Evolutionary conservation across 352 stramenopile species (phyloP).

Genomic region (Globisporangium emineosum): DNA sequence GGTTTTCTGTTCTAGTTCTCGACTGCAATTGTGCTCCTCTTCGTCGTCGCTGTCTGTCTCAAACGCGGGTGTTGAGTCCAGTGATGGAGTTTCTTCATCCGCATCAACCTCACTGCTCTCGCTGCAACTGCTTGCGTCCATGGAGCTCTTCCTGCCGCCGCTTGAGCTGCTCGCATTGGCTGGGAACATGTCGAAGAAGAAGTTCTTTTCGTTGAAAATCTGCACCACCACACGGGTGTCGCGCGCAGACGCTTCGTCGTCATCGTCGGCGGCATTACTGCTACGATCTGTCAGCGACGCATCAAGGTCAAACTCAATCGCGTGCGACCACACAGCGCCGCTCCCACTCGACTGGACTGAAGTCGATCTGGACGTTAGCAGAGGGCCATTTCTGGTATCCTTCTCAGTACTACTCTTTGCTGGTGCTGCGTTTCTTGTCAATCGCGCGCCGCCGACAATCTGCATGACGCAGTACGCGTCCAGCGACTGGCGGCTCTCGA

Average conservation of each 20-base stretch:
- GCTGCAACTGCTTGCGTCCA: slow-evolving; percentile 2
- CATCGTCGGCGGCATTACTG: slow-evolving; percentile 10
- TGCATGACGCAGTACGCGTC: slow-evolving; percentile 71
- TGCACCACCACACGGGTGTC: slow-evolving; percentile 31
- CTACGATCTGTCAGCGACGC: not conserved
- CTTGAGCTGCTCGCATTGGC: slow-evolving; percentile 11
- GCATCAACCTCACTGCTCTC: not conserved
- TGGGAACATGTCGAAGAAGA: slow-evolving; percentile 87
- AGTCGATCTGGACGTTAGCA: slow-evolving; percentile 13
- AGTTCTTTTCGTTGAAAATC: slow-evolving; percentile 71
- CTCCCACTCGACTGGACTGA: slow-evolving; percentile 21
- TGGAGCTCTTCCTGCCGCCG: slow-evolving; percentile 8
- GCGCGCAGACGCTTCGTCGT: not conserved
- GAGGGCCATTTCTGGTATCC: not conserved
- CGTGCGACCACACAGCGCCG: slow-evolving; percentile 45
- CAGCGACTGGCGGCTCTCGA: slow-evolving; percentile 53
- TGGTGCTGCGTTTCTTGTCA: not conserved
- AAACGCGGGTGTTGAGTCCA: not conserved
- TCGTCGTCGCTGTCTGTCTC: slow-evolving; percentile 35
- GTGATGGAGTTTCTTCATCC: not conserved
- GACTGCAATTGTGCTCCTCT: slow-evolving; percentile 1
- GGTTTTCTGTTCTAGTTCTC: not conserved
- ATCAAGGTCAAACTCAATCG: slow-evolving; percentile 30
- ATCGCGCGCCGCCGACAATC: slow-evolving; percentile 17
- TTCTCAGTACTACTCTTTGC: not conserved